Percentiles rank a stretch among this genome's conserved stretches.
phyloP scores from a whole-genome alignment of 225 moss, liverwort and hornwort species.

The Straminergon stramineum region DNA sequence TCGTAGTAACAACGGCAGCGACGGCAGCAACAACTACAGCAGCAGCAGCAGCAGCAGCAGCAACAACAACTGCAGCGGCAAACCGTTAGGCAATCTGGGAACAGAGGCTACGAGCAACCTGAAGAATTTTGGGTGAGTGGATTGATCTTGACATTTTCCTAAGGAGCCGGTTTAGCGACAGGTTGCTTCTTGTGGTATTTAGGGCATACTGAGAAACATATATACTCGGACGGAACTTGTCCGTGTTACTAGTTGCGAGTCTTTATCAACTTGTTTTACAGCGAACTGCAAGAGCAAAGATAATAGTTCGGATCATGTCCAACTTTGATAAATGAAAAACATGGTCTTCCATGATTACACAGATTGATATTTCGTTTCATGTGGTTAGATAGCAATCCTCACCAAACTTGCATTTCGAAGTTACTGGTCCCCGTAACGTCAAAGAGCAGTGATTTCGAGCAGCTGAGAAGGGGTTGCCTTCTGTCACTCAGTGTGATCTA shows the following conservation, averaged over 20 bases:
- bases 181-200: neutral
- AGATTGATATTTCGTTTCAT: neutral
- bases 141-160: neutral
- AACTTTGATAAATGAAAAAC: neutral
- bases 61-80: neutral
- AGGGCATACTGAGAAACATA: neutral
- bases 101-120: neutral
- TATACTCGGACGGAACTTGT: neutral
- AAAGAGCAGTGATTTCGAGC: neutral
- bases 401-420: neutral
- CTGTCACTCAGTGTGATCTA: neutral
- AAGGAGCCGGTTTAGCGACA: neutral
- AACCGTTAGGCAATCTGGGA: neutral
- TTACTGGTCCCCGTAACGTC: neutral
- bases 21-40: neutral
- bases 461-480: neutral
- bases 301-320: neutral
- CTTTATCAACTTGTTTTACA: neutral
- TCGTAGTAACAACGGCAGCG: neutral
- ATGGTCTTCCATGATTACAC: neutral
- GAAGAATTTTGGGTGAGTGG: neutral
- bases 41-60: no score
- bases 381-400: neutral
- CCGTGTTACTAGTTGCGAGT: neutral
- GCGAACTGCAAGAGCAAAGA: neutral